Evolutionary conservation across 192 early-diverging fungal genomes (phyloP), one percentile per base, ranked within the genome.

Genomic region (Coemansia sp.): DNA sequence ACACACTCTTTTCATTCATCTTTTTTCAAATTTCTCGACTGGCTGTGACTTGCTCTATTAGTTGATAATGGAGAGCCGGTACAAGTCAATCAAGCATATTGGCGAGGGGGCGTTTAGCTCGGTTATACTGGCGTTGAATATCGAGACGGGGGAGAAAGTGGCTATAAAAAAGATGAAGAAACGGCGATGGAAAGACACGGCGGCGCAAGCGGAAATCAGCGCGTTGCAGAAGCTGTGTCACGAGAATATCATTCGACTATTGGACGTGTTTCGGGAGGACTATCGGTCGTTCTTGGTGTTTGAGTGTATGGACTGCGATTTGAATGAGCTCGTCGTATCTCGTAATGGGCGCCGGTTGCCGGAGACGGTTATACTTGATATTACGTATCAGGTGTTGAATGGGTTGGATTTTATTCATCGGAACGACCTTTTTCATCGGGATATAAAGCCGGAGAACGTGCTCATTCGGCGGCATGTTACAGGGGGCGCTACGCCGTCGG

Each of bases 381-480:
- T 95, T 64, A 87, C 89, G 88, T 96, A 88, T 66, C 95, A 99
- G 78, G 86, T 99, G 0, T 82, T 98, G 13, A 83, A 86, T 21
- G 96, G 94, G 12, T 77, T 98, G 14, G 87, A 90, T 41, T 90
- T 92, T 72, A 95, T 99, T 83, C 97, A 99, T 84, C 84, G 88
- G n/a, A 86, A 91, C 55, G 93, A 92, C 18, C 86, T 94, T 57
- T 97, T 98, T 80, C 97, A 98, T 76, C 85, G 97, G 34, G 95
- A 99, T 69, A 91, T 99, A 85, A 98, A 98, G 77, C 95, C 95
- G 57, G 97, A 99, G 74, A 99, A 99, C 72, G 80, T 99, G 13
- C 79, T 99, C 6, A 86, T 96, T 52, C 65, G 77, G 3, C 59
- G 75, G 13, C 72, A 70, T 25, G 66, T 71, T 26, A 79, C 67